phyloP scores from a whole-genome alignment of 2,329 filamentous ascomycete species.

The Sarocladiaceae sp. region DNA sequence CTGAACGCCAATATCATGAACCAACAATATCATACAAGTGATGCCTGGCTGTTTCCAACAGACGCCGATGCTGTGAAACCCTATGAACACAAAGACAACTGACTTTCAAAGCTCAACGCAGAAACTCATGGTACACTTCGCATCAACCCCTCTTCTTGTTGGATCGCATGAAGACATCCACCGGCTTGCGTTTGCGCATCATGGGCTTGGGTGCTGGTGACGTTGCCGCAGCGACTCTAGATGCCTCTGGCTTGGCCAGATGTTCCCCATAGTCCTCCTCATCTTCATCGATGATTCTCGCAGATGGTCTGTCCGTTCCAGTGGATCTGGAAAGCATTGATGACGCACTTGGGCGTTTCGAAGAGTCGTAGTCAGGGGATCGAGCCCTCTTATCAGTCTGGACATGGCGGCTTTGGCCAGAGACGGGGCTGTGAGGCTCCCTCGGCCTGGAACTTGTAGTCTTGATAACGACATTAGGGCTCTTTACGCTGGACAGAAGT shows the following conservation, averaged over 20 bases:
- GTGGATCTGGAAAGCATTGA: background rate
- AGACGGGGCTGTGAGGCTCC: background rate
- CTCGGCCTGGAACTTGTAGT: slow-evolving; percentile 9
- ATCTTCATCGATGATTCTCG: too few relatives aligned
- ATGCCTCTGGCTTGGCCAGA: background rate
- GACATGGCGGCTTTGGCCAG: background rate
- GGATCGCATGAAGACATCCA: slow-evolving; percentile 47
- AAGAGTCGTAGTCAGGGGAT: background rate
- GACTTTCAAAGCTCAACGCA: too few relatives aligned
- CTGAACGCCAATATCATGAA: too few relatives aligned
- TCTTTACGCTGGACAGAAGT: slow-evolving; percentile 23
- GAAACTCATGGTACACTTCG: too few relatives aligned
- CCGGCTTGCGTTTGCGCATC: slow-evolving; percentile 38
- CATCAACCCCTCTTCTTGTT: too few relatives aligned
- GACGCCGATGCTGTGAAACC: too few relatives aligned
- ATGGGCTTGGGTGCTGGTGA: background rate
- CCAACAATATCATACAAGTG: too few relatives aligned
- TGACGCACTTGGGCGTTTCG: background rate
- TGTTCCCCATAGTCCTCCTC: background rate
- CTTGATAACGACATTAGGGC: slow-evolving; percentile 15
- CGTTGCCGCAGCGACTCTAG: background rate
- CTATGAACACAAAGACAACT: too few relatives aligned
- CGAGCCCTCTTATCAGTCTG: background rate
- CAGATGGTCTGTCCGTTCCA: background rate
- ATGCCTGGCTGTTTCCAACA: too few relatives aligned